Conservation (phyloP, 176 grass and related monocot species). For the Hordeum marinum region DNA sequence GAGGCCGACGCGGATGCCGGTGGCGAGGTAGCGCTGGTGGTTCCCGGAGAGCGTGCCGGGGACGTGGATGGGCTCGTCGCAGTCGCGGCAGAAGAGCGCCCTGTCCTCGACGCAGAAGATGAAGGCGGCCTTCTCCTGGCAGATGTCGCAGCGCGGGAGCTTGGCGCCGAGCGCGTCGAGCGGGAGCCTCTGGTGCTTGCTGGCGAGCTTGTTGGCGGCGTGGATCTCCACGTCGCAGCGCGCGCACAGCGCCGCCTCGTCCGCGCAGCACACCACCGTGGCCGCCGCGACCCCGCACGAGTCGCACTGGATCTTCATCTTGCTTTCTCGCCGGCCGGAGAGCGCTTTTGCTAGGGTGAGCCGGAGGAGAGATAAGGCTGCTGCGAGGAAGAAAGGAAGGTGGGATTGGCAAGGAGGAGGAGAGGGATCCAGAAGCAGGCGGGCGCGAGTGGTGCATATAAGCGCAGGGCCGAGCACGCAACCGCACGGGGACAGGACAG, state of each 20-base stretch:
- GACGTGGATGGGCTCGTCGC: conserved; percentile 92
- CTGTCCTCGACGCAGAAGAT: conserved; percentile 99
- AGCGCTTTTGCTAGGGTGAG: not conserved
- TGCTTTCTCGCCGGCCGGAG: not conserved
- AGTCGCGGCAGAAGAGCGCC: conserved; percentile 96
- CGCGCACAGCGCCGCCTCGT: conserved; percentile 91
- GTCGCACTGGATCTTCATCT: conserved; percentile 92
- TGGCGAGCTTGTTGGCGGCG: conserved; percentile 76
- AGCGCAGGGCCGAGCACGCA: conserved; percentile 15
- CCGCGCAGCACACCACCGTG: conserved; percentile 75
- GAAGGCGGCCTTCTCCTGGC: conserved; percentile 96
- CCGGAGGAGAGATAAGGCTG: conserved; percentile 27
- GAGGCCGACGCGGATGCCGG: conserved; percentile 79
- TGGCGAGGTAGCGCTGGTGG: conserved; percentile 96
- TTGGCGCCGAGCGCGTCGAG: conserved; percentile 58
- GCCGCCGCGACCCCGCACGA: conserved; percentile 67
- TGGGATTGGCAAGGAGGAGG: not conserved
- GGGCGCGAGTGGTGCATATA: conserved; percentile 40
- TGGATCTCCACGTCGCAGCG: conserved; percentile 78
- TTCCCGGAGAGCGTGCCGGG: conserved; percentile 78
- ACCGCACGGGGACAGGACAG: not conserved
- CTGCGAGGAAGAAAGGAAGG: no score
- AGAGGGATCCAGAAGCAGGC: not conserved
- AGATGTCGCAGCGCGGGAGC: conserved; percentile 77
- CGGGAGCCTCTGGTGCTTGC: conserved; percentile 85